phyloP scores from a whole-genome alignment of 352 stramenopile genomes.

The Phytophthora podocarpi region DNA sequence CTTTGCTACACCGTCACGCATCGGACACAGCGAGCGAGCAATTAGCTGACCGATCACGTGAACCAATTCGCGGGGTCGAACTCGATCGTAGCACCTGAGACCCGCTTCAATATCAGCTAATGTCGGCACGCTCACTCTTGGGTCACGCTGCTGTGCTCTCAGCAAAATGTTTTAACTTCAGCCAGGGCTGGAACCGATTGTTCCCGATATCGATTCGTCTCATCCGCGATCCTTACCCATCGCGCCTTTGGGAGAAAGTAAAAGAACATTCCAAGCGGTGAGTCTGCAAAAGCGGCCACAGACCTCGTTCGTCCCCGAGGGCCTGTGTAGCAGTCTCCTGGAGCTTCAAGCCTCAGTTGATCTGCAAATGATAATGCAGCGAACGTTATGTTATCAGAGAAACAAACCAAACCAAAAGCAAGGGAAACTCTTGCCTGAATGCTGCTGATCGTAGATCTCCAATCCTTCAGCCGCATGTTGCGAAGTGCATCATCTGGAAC shows the following conservation, averaged over 20 bases:
- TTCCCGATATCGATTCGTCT: conserved; percentile 19
- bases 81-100: too few relatives aligned
- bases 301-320: too few relatives aligned
- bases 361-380: too few relatives aligned
- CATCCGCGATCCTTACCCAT: conserved; percentile 8
- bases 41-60: background rate
- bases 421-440: too few relatives aligned
- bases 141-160: too few relatives aligned
- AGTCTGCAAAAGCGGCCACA: conserved; percentile 11
- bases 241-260: conserved; percentile 28
- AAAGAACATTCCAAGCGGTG: conserved; percentile 21
- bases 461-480: too few relatives aligned
- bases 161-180: background rate
- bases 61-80: conserved; percentile 4
- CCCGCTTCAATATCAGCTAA: background rate
- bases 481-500: too few relatives aligned
- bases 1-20: background rate
- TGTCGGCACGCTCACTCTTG: background rate
- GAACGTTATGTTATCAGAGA: too few relatives aligned
- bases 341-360: too few relatives aligned
- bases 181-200: background rate
- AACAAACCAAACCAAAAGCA: too few relatives aligned
- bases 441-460: too few relatives aligned
- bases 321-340: too few relatives aligned
- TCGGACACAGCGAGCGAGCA: background rate